Conservation (phyloP, 1,139 yeast species). For the Tardiomyces digboiensis region DNA sequence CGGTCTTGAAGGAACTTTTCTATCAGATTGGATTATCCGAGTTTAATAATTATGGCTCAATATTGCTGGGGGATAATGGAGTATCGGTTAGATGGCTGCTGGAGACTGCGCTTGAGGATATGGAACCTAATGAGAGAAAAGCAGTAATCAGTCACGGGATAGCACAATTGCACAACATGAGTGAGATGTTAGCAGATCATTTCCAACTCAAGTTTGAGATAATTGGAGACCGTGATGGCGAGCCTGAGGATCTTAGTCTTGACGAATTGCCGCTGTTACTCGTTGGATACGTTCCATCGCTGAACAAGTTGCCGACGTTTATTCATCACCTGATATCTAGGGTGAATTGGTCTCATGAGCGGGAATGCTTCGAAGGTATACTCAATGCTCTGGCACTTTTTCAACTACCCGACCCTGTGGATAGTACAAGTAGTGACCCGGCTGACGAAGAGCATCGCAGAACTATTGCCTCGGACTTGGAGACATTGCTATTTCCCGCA, state of each 20-base stretch:
- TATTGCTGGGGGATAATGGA: slow-evolving; percentile 30
- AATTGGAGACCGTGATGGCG: slow-evolving; percentile 23
- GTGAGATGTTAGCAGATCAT: slow-evolving; percentile 75
- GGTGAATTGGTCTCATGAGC: slow-evolving; percentile 60
- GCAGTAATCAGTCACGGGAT: not conserved
- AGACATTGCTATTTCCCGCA: slow-evolving; percentile 55
- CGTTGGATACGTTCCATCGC: slow-evolving; percentile 51
- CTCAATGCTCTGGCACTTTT: slow-evolving; percentile 61
- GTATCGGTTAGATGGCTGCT: slow-evolving; percentile 27
- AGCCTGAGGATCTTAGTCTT: slow-evolving; percentile 20
- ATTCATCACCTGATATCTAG: slow-evolving; percentile 47
- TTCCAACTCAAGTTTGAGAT: slow-evolving; percentile 39
- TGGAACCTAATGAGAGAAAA: not conserved
- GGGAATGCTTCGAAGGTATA: slow-evolving; percentile 54
- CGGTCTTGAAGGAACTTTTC: slow-evolving; percentile 53
- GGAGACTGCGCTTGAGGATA: slow-evolving; percentile 18
- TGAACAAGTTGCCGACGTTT: slow-evolving; percentile 58
- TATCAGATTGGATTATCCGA: slow-evolving; percentile 74
- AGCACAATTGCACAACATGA: slow-evolving; percentile 15
- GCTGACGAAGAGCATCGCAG: slow-evolving; percentile 14
- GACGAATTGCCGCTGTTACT: slow-evolving; percentile 57
- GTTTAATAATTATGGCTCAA: slow-evolving; percentile 73
- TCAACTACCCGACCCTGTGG: slow-evolving; percentile 56
- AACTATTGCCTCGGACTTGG: slow-evolving; percentile 28
- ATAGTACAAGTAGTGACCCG: slow-evolving; percentile 10